Evolutionary conservation across 2,329 filamentous ascomycete species (phyloP).

Genomic region (Cadophora malorum): DNA sequence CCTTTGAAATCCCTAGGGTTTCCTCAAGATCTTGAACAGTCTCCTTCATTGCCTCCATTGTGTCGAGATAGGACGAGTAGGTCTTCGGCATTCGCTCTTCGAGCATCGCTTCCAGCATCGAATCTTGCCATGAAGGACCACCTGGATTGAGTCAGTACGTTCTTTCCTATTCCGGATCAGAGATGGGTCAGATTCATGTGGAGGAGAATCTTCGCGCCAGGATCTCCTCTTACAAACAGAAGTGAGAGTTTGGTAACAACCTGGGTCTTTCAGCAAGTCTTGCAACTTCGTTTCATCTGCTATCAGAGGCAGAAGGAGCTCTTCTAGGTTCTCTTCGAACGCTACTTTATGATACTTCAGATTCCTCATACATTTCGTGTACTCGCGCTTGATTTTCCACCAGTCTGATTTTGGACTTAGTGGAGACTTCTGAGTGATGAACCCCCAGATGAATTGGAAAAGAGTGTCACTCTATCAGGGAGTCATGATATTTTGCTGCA

Average conservation of each 20-base stretch:
- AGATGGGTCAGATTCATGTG: no score
- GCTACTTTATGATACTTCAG: slow-evolving; percentile 29
- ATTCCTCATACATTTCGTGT: slow-evolving; percentile 29
- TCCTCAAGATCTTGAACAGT: slow-evolving; percentile 25
- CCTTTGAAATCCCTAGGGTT: slow-evolving; percentile 28
- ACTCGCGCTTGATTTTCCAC: slow-evolving; percentile 33
- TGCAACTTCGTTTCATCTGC: slow-evolving; percentile 29
- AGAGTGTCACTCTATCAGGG: no score
- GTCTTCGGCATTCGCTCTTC: slow-evolving; percentile 30
- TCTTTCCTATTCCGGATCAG: background rate
- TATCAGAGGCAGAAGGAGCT: slow-evolving; percentile 31
- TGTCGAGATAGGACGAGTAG: slow-evolving; percentile 31
- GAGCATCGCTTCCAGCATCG: slow-evolving; percentile 24
- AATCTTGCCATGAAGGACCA: slow-evolving; percentile 28
- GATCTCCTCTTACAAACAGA: no score
- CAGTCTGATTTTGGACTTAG: slow-evolving; percentile 18
- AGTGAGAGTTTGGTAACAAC: no score
- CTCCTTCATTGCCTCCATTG: slow-evolving; percentile 29
- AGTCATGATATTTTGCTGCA: no score
- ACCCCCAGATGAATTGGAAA: no score
- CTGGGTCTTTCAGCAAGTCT: slow-evolving; percentile 19
- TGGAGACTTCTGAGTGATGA: background rate
- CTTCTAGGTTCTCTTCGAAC: slow-evolving; percentile 30
- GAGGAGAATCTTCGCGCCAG: no score
- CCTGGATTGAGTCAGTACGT: slow-evolving; percentile 8